phyloP scores from a whole-genome alignment of 306 rosid species.

The Glycine latifolia region DNA sequence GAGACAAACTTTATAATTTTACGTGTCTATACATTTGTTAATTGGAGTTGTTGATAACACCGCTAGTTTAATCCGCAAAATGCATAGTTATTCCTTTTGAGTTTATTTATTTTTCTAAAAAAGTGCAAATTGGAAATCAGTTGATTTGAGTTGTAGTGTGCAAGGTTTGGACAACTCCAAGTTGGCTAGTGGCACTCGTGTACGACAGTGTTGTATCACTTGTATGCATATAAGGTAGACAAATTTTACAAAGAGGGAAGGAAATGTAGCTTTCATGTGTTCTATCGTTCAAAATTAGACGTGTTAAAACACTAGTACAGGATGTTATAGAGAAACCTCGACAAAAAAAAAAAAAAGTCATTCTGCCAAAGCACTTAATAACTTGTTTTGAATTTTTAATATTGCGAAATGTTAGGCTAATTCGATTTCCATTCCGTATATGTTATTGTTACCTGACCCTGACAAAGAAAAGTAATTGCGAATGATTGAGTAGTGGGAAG shows the following conservation, averaged over 20 bases:
- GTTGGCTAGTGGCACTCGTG: background rate
- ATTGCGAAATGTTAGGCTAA: too few species aligned
- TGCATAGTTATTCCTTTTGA: too few species aligned
- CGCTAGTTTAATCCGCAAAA: background rate
- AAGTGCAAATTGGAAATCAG: slow-evolving; percentile 30
- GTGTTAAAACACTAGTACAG: background rate
- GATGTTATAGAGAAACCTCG: background rate
- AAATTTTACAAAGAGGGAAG: too few species aligned
- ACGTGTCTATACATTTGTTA: background rate
- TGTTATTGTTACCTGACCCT: background rate
- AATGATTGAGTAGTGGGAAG: slow-evolving; percentile 34
- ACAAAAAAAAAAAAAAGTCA: too few species aligned
- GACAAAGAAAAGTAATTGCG: slow-evolving; percentile 17
- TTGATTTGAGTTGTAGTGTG: slow-evolving; percentile 10
- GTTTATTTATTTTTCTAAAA: too few species aligned
- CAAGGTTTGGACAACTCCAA: slow-evolving; percentile 34
- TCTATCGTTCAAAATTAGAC: background rate
- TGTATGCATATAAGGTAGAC: too few species aligned
- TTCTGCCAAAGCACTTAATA: too few species aligned
- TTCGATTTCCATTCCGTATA: too few species aligned
- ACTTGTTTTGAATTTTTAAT: too few species aligned
- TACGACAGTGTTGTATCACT: too few species aligned
- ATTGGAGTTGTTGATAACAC: slow-evolving; percentile 3
- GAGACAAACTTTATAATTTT: background rate
- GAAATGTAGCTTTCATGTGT: too few species aligned